Conservation (phyloP, 2,329 filamentous ascomycete genomes). For the Aplosporella prunicola region DNA sequence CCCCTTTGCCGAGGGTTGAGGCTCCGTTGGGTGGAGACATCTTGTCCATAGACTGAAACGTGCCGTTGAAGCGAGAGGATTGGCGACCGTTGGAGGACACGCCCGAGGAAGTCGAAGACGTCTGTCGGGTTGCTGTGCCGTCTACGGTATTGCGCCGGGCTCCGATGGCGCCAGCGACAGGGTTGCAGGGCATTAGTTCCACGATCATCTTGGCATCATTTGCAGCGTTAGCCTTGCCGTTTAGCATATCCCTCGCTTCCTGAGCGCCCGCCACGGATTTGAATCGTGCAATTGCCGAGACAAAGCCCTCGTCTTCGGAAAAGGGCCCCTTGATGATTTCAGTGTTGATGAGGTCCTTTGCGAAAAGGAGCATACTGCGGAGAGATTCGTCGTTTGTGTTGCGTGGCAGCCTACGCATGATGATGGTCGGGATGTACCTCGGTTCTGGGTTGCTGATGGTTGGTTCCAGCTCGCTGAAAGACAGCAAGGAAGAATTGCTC, state of each 20-base stretch:
- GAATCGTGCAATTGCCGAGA: constrained; percentile 51
- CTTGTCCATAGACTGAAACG: constrained; percentile 53
- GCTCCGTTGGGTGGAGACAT: constrained; percentile 51
- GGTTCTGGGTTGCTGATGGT: constrained; percentile 15
- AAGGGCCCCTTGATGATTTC: constrained; percentile 46
- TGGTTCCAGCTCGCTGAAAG: constrained; percentile 28
- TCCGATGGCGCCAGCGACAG: constrained; percentile 25
- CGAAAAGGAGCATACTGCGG: constrained; percentile 55
- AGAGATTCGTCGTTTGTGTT: constrained; percentile 50
- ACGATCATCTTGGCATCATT: constrained; percentile 50
- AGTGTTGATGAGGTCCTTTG: constrained; percentile 51
- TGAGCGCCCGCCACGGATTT: constrained; percentile 47
- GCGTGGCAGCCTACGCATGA: constrained; percentile 51
- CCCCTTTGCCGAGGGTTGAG: constrained; percentile 44
- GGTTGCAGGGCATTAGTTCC: constrained; percentile 36
- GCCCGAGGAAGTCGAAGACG: constrained; percentile 38
- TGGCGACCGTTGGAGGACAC: constrained; percentile 40
- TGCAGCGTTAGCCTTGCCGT: constrained; percentile 53
- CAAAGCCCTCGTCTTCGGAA: constrained; percentile 47
- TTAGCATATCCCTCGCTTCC: constrained; percentile 49
- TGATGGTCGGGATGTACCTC: constrained; percentile 29
- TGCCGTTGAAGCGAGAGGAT: constrained; percentile 51
- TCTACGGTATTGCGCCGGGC: constrained; percentile 49
- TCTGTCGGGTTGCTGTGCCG: constrained; percentile 33
- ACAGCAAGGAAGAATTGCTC: constrained; percentile 25